A percentile compares a stretch with the other conserved stretches of the same genome.
phyloP scores from a whole-genome alignment of 2,329 filamentous ascomycete genomes.

The Colletotrichum musicola region DNA sequence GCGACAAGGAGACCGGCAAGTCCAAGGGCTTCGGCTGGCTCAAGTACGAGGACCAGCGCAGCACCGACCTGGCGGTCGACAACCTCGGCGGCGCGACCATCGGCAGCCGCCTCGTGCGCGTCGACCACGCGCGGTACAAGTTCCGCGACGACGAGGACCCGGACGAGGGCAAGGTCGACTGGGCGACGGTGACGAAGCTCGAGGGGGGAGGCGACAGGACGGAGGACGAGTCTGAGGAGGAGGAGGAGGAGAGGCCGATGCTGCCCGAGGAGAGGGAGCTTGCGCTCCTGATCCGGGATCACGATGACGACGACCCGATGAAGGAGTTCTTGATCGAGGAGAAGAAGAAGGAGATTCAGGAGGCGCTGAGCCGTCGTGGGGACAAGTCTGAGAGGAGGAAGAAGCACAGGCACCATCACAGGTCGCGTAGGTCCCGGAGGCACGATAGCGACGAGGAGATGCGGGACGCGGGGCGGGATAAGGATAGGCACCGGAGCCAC shows the following conservation, averaged over 20 bases:
- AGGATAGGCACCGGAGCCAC: constrained; percentile 44
- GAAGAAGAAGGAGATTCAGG: constrained; percentile 89
- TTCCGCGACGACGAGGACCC: constrained; percentile 81
- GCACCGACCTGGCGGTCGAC: constrained; percentile 95
- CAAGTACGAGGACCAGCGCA: constrained; percentile 98
- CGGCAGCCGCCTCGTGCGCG: constrained; percentile 82
- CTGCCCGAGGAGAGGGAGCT: constrained; percentile 87
- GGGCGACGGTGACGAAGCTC: constrained; percentile 69
- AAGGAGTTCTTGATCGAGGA: constrained; percentile 89
- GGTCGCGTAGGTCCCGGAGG: constrained; percentile 57
- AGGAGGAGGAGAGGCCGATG: constrained; percentile 67
- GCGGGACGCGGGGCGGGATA: constrained; percentile 47
- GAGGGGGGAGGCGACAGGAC: constrained; percentile 62
- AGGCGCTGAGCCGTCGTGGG: constrained; percentile 69
- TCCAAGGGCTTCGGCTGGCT: constrained; percentile 95
- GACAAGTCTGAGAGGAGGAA: constrained; percentile 63
- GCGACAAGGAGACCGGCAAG: constrained; percentile 97
- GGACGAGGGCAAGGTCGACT: constrained; percentile 69
- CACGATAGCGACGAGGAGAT: constrained; percentile 45
- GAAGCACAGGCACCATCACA: constrained; percentile 61
- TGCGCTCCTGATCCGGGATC: constrained; percentile 78
- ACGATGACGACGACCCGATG: constrained; percentile 98
- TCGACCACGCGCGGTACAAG: constrained; percentile 96
- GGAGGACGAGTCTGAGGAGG: constrained; percentile 59
- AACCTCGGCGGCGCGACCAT: constrained; percentile 91